phyloP scores from a whole-genome alignment of 345 rosid genomes.

The Microthlaspi erraticum region DNA sequence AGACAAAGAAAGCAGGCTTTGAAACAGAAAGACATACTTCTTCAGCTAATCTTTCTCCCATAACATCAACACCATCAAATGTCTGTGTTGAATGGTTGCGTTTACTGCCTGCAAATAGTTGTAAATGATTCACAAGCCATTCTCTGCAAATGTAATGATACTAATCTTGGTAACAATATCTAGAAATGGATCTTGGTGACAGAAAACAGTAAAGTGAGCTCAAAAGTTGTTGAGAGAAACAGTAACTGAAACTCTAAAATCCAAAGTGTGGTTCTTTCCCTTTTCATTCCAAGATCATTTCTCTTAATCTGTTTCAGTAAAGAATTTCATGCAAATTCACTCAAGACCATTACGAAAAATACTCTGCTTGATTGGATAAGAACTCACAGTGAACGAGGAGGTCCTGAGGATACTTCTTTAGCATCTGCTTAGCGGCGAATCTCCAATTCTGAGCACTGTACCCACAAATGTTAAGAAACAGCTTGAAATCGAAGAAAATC shows the following conservation, averaged over 20 bases:
- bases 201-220: background rate
- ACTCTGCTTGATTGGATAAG: background rate
- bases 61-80: slow-evolving; percentile 85
- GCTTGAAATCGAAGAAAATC: slow-evolving; percentile 16
- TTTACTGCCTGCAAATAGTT: slow-evolving; percentile 68
- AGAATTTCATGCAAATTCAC: background rate
- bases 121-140: slow-evolving; percentile 2
- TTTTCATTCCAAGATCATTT: background rate
- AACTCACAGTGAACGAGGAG: slow-evolving; percentile 75
- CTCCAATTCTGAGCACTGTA: slow-evolving; percentile 76
- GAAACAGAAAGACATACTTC: slow-evolving; percentile 58
- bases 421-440: slow-evolving; percentile 76
- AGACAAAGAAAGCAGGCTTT: slow-evolving; percentile 21
- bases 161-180: slow-evolving; percentile 12
- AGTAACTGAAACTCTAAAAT: slow-evolving; percentile 5
- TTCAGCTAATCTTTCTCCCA: slow-evolving; percentile 87
- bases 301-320: background rate
- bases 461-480: background rate
- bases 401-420: slow-evolving; percentile 63
- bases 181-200: slow-evolving; percentile 15
- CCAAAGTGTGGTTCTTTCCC: slow-evolving; percentile 3
- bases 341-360: too few relatives aligned
- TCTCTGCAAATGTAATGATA: slow-evolving; percentile 4
- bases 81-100: slow-evolving; percentile 62
- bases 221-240: background rate